A percentile compares a stretch with the other conserved stretches of the same genome.
phyloP scores from a whole-genome alignment of 805 yeast species.

The Priceomyces fermenticarens region DNA sequence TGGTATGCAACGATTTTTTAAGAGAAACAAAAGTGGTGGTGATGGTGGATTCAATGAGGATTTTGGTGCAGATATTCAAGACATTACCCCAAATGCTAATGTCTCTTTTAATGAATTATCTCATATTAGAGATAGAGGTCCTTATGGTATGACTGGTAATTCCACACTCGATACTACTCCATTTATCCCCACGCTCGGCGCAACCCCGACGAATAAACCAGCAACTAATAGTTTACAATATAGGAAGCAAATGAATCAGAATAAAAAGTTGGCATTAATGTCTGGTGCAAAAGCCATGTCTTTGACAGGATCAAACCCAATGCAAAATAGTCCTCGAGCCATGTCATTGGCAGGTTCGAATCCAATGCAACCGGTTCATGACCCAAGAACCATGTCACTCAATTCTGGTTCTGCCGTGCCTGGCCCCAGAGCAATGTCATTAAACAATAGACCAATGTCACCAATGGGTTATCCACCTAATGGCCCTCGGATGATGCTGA shows the following conservation, averaged over 20 bases:
- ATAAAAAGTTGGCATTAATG: constrained; percentile 55
- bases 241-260: constrained; percentile 65
- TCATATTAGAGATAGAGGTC: constrained; percentile 62
- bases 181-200: constrained; percentile 62
- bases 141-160: constrained; percentile 50
- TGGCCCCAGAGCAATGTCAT: constrained; percentile 17
- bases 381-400: constrained; percentile 43
- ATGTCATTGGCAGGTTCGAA: constrained; percentile 18
- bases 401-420: constrained; percentile 14
- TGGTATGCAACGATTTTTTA: constrained; percentile 37
- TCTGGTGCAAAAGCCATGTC: constrained; percentile 47
- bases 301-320: constrained; percentile 33
- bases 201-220: constrained; percentile 18
- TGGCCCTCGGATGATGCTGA: constrained; percentile 9
- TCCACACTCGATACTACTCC: constrained; percentile 59
- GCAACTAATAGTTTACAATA: constrained; percentile 53
- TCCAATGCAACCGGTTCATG: constrained; percentile 23
- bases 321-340: constrained; percentile 29
- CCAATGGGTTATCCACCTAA: constrained; percentile 9
- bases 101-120: constrained; percentile 64
- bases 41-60: constrained; percentile 35
- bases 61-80: constrained; percentile 32
- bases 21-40: constrained; percentile 31
- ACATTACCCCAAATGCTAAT: constrained; percentile 31
- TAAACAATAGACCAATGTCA: constrained; percentile 11